A percentile compares a stretch with the other conserved stretches of the same genome.
Evolutionary conservation across 2,329 filamentous ascomycete genomes (phyloP).

Genomic region (Fusarium dimerum): DNA sequence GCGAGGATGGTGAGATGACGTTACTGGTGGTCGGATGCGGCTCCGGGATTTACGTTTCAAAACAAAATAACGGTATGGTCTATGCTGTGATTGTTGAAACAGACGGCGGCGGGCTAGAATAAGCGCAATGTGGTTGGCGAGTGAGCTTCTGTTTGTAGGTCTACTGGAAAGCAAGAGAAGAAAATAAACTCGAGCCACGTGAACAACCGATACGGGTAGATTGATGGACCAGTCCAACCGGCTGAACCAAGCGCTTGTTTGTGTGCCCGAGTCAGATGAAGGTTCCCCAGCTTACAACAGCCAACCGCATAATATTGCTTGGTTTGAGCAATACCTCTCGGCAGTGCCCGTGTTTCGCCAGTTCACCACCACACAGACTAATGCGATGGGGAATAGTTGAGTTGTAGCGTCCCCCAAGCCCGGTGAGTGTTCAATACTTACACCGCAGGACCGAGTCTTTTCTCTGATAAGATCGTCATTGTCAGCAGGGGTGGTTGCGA

Average conservation of each 20-base stretch:
- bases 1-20: too few relatives aligned
- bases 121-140: neutral
- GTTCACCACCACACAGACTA: neutral
- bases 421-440: too few relatives aligned
- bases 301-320: neutral
- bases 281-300: neutral
- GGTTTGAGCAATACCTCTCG: neutral
- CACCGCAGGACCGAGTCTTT: neutral
- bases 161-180: too few relatives aligned
- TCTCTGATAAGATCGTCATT: neutral
- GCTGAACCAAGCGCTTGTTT: neutral
- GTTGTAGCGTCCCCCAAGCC: too few relatives aligned
- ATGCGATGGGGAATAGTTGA: too few relatives aligned
- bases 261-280: neutral
- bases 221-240: neutral
- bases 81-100: neutral
- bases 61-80: neutral
- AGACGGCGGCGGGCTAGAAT: neutral
- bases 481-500: neutral
- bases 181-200: neutral
- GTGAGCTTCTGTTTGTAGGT: too few relatives aligned
- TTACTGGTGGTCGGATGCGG: neutral
- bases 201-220: neutral
- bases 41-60: neutral
- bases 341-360: neutral